Conservation (phyloP, 768 basidiomycete genomes). For the Hysterangium stoloniferum region DNA sequence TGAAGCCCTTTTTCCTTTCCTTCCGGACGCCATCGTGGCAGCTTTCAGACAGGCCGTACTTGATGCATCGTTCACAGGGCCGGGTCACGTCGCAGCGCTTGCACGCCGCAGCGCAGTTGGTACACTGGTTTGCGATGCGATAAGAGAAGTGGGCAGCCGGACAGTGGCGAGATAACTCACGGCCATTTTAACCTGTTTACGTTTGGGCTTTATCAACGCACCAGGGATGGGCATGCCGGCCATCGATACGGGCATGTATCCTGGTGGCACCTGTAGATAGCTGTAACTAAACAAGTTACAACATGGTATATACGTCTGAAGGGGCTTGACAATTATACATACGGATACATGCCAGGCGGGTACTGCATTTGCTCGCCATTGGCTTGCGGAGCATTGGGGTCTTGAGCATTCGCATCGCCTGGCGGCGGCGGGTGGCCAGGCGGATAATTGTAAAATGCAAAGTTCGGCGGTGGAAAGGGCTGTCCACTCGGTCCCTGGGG, state of each 20-base stretch:
- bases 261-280: background rate
- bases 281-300: background rate
- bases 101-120: slow-evolving; percentile 49
- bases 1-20: slow-evolving; percentile 55
- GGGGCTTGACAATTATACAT: slow-evolving; percentile 32
- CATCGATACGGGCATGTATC: slow-evolving; percentile 16
- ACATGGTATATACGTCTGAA: slow-evolving; percentile 9
- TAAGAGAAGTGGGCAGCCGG: background rate
- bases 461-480: slow-evolving; percentile 11
- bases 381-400: slow-evolving; percentile 21
- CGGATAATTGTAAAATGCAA: slow-evolving; percentile 16
- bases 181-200: slow-evolving; percentile 54
- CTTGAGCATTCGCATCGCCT: slow-evolving; percentile 15
- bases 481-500: slow-evolving; percentile 11
- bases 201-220: slow-evolving; percentile 31
- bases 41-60: slow-evolving; percentile 50
- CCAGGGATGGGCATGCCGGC: slow-evolving; percentile 22
- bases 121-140: slow-evolving; percentile 31
- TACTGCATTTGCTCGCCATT: slow-evolving; percentile 24
- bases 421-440: slow-evolving; percentile 22
- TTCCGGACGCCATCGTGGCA: slow-evolving; percentile 57
- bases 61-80: slow-evolving; percentile 56
- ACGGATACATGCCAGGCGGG: slow-evolving; percentile 28
- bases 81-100: slow-evolving; percentile 52
- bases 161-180: slow-evolving; percentile 34